Evolutionary conservation across 2,329 filamentous ascomycete species (phyloP).

Genomic region (Fusarium drepaniforme): DNA sequence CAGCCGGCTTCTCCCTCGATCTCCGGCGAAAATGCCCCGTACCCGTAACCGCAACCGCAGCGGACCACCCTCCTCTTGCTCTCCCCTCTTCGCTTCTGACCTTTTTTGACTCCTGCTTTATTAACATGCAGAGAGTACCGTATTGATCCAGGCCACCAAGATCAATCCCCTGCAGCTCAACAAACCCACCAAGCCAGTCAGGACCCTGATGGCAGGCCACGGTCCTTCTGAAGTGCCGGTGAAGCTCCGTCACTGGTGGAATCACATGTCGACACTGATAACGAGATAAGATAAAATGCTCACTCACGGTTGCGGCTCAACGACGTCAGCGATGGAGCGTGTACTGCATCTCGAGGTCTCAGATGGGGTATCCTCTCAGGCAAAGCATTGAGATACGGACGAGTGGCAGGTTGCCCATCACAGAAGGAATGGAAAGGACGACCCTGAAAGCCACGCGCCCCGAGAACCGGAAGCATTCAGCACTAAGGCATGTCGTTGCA

Average conservation of each 20-base stretch:
- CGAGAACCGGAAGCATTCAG: conserved; percentile 34
- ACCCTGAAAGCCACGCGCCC: conserved; percentile 21
- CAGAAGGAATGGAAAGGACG: conserved; percentile 6
- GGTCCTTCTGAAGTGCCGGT: conserved; percentile 14
- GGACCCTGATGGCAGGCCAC: conserved; percentile 28
- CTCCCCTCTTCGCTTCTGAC: conserved; percentile 3
- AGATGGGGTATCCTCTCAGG: conserved; percentile 7
- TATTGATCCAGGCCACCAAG: conserved; percentile 28
- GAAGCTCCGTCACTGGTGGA: conserved; percentile 37
- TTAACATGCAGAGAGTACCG: conserved; percentile 1
- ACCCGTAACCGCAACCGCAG: neutral
- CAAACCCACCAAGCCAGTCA: conserved; percentile 18
- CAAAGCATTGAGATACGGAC: neutral
- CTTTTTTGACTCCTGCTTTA: neutral
- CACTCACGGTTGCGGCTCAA: conserved; percentile 35
- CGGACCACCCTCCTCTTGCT: conserved; percentile 7
- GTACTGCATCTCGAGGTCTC: conserved; percentile 10
- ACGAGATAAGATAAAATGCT: conserved; percentile 1
- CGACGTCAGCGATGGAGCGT: conserved; percentile 26
- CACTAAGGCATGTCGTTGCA: conserved; percentile 35
- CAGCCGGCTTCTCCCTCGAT: neutral
- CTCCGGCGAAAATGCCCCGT: neutral
- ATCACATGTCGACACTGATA: conserved; percentile 10
- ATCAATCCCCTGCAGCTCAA: conserved; percentile 26
- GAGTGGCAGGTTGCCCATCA: neutral